Evolutionary conservation across 2,329 filamentous ascomycete species (phyloP), one percentile per base, ranked within the genome.

Genomic region (Penicillium glabrum): DNA sequence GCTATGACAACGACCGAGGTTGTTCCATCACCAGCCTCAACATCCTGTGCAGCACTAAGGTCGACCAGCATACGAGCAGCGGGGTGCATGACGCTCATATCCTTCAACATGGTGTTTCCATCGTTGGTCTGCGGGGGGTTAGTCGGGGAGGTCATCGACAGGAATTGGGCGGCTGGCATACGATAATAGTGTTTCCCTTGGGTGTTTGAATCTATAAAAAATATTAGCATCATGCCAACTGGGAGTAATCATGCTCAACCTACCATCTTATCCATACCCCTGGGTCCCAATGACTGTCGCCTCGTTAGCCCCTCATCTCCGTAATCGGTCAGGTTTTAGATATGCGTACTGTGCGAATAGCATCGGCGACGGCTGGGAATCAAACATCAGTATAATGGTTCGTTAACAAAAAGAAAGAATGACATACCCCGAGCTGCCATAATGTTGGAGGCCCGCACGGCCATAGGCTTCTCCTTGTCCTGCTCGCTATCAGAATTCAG

Each of bases 71-170:
- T 99, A 82, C 96, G 97, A 51, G 95, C 95, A 48, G 96, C 96
- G n/a, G 95, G 95, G 75, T 99, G 95, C 89, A 99, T 92, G 66
- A 99, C 95, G 64, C 91, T 90, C 95, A 99, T 98, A 82, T 93
- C 93, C 81, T 90, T 96, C 72, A 99, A 81, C 93, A 99, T 99
- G 56, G 95, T 99, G 81, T 96, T 96, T 76, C 95, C 95, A 79
- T 99, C 95, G 82, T 99, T 99, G 72, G 95, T 99, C 79, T 81
- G 63, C 60, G 61, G 59, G 60, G 59, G 60, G 61, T 77, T 65
- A 74, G 74, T 69, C 53, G 58, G 54, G 46, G 50, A 51, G 33
- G 23, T 54, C 48, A 39, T 57, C 49, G 52, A 44, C 44, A 51
- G 50, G 53, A 55, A 51, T 50, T 50, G 56, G 59, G 35, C 33